Conservation (phyloP, 192 early-diverging fungal species). For the Coemansia erecta region DNA sequence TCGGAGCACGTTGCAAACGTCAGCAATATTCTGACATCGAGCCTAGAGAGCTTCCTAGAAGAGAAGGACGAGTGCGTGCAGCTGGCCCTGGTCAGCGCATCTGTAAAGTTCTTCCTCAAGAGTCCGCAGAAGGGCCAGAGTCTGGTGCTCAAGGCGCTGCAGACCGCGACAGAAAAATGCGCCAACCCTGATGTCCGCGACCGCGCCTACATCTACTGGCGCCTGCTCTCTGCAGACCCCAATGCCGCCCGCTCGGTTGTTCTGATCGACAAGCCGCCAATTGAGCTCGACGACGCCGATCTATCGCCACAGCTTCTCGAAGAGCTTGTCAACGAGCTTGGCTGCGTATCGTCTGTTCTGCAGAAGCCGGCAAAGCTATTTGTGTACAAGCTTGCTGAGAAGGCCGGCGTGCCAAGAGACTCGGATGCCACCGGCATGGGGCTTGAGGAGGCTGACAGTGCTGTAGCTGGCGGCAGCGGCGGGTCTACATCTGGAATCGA, state of each 20-base stretch:
- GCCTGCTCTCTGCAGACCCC: constrained; percentile 90
- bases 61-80: constrained; percentile 87
- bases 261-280: constrained; percentile 84
- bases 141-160: constrained; percentile 82
- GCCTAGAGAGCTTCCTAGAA: constrained; percentile 78
- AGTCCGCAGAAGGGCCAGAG: constrained; percentile 81
- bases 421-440: constrained; percentile 8
- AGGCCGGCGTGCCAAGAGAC: constrained; percentile 33
- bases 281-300: constrained; percentile 64
- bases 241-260: constrained; percentile 90
- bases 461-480: constrained; percentile 7
- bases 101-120: constrained; percentile 94
- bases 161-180: constrained; percentile 82
- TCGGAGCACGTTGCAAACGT: constrained; percentile 86
- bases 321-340: constrained; percentile 84
- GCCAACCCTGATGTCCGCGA: constrained; percentile 97
- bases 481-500: constrained; percentile 7
- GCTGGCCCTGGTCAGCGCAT: constrained; percentile 84
- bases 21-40: constrained; percentile 68
- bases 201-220: constrained; percentile 97
- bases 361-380: constrained; percentile 86
- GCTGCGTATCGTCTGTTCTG: constrained; percentile 89
- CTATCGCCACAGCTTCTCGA: constrained; percentile 77
- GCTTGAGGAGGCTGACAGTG: constrained; percentile 10
- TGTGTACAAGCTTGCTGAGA: constrained; percentile 47